Base-by-base conservation (phyloP, 345 rosid genomes). In the Mangifera indica region DNA sequence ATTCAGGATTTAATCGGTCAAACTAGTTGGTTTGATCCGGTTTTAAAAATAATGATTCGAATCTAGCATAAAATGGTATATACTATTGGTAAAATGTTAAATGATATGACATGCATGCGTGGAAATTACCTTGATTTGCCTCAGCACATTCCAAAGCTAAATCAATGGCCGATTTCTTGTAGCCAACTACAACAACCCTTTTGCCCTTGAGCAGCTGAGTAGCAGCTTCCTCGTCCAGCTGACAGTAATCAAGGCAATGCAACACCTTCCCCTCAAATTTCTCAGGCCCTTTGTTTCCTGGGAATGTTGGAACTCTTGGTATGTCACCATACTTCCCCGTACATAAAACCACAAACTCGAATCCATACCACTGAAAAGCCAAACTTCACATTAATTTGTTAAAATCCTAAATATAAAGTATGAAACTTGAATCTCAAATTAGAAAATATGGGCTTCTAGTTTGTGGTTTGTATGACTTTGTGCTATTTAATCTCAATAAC, bases 81-180 rank as follows among this genome's bases (percentile, higher is more conserved):
- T n/a, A n/a, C n/a, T n/a, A n/a, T n/a, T n/a, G n/a, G n/a, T n/a
- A n/a, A n/a, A n/a, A n/a, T n/a, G n/a, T n/a, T n/a, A n/a, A n/a
- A n/a, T n/a, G n/a, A 37, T 7, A 37, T 37, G 42, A 4, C n/a
- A 34, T 3, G 6, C 6, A 34, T 34, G 6, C 7, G 42, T 37
- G 5, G 7, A 37, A 10, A 57, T 45, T 78, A 93, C 98, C 98
- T 91, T 85, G 91, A 76, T 93, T 93, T 15, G 93, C 93, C 73
- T 82, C 69, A 18, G 96, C 95, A 63, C 97, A 88, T 78, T 93
- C 98, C 77, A 86, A 55, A 64, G 98, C 97, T 76, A 93, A 84
- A 85, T 93, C 98, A 22, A 93, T 93, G 66, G 85, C 98, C 3
- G 98, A 93, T 84, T 93, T 93, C 73, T 83, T 93, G 85, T 67